These are phyloP conservation scores for Aspergillus sp. DNA, from an alignment of 2,329 filamentous ascomycete species.

Conservation along the genomic window DNA sequence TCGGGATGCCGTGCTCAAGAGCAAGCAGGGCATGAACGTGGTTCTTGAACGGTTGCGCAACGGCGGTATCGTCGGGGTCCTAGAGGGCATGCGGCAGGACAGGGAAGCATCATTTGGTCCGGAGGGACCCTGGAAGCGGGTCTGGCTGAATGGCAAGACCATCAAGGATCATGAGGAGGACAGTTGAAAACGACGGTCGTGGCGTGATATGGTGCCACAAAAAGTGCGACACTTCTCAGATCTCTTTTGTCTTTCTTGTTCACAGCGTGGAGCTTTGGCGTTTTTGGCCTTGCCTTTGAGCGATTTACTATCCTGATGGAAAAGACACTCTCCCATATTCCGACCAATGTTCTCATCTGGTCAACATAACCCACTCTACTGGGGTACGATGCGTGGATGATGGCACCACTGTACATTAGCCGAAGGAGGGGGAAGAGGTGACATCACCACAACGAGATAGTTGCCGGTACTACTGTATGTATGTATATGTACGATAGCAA, in stretches of 20 bases:
- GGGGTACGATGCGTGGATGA: neutral
- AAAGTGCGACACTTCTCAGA: neutral
- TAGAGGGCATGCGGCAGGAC: constrained; percentile 62
- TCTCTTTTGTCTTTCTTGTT: constrained; percentile 7
- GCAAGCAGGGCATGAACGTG: constrained; percentile 59
- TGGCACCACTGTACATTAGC: constrained; percentile 1
- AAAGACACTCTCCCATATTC: constrained; percentile 12
- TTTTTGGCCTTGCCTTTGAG: constrained; percentile 9
- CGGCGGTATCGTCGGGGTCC: constrained; percentile 59
- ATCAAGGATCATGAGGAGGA: constrained; percentile 12
- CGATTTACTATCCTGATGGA: no score
- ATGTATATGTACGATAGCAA: no score
- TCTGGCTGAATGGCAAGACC: constrained; percentile 31
- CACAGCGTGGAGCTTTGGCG: constrained; percentile 18
- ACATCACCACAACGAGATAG: no score
- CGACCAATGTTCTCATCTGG: neutral
- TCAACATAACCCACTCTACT: neutral
- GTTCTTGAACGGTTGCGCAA: constrained; percentile 55
- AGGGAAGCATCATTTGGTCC: constrained; percentile 37
- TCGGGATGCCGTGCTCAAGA: constrained; percentile 52
- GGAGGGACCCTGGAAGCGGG: constrained; percentile 36
- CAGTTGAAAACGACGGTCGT: constrained; percentile 14
- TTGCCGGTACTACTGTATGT: no score
- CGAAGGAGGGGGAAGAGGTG: neutral
- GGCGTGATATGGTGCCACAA: constrained; percentile 3